phyloP scores from a whole-genome alignment of 768 basidiomycete species.

The Rubroboletus pulcherrimus region DNA sequence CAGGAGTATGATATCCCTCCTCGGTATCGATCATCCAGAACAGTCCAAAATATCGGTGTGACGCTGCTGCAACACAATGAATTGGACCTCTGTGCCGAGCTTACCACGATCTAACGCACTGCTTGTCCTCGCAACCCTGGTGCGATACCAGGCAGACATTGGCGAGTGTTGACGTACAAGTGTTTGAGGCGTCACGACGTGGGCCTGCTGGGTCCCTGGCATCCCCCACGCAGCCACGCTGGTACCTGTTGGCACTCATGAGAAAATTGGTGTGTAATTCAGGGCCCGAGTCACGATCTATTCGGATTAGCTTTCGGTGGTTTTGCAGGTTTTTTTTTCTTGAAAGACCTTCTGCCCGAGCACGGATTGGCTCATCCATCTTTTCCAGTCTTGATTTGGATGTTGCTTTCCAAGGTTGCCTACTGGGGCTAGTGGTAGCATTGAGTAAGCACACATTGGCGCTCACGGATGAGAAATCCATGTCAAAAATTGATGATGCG shows the following conservation, averaged over 20 bases:
- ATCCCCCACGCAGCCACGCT: background rate
- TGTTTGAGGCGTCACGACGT: background rate
- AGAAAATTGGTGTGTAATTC: slow-evolving; percentile 6
- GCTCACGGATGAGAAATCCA: slow-evolving; percentile 13
- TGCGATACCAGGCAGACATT: background rate
- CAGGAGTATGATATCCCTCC: background rate
- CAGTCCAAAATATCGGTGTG: no score
- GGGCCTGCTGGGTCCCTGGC: background rate
- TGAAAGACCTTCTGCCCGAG: background rate
- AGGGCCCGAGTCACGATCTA: background rate
- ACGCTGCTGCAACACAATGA: background rate
- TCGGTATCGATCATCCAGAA: background rate
- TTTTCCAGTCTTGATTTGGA: slow-evolving; percentile 3
- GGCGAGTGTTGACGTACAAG: background rate
- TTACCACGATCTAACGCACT: background rate
- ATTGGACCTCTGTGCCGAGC: background rate
- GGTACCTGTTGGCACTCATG: background rate
- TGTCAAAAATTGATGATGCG: background rate
- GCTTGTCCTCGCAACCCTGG: background rate
- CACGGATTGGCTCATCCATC: background rate
- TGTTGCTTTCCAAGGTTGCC: background rate
- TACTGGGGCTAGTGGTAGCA: no score
- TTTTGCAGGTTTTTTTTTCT: background rate
- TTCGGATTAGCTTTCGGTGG: background rate
- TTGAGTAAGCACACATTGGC: background rate